Percentiles rank a stretch among this genome's conserved stretches.
Evolutionary conservation across 2,329 filamentous ascomycete genomes (phyloP).

Genomic region (Calonectria pteridis): DNA sequence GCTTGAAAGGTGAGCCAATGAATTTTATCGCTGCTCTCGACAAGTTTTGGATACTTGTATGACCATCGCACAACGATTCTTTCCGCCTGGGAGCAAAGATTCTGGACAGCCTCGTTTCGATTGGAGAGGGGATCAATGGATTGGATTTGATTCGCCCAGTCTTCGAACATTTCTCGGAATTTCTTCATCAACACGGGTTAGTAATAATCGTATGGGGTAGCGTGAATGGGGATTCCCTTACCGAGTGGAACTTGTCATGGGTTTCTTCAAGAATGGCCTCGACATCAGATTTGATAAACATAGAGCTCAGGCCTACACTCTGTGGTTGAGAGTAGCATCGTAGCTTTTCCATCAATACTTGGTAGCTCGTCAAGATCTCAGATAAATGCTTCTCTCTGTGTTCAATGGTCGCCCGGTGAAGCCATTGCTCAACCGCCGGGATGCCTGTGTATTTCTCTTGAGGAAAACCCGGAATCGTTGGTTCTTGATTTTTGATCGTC

Average conservation of each 20-base stretch:
- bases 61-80: background rate
- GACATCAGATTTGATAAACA: background rate
- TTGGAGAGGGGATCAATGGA: background rate
- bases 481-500: background rate
- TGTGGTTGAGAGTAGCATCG: constrained; percentile 8
- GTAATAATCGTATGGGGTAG: background rate
- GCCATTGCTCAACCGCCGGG: constrained; percentile 21
- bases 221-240: background rate
- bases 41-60: background rate
- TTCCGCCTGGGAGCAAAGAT: background rate
- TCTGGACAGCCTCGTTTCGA: background rate
- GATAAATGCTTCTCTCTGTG: constrained; percentile 30
- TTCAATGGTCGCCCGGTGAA: background rate
- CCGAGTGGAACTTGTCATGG: background rate
- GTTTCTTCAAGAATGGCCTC: background rate
- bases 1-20: constrained; percentile 2
- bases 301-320: background rate
- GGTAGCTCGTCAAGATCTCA: background rate
- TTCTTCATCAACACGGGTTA: background rate
- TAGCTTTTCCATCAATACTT: constrained; percentile 7
- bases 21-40: background rate
- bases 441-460: constrained; percentile 3
- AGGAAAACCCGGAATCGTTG: background rate
- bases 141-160: background rate
- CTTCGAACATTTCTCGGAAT: background rate